phyloP scores from a whole-genome alignment of 129 eudicot species.

The Apium graveolens region DNA sequence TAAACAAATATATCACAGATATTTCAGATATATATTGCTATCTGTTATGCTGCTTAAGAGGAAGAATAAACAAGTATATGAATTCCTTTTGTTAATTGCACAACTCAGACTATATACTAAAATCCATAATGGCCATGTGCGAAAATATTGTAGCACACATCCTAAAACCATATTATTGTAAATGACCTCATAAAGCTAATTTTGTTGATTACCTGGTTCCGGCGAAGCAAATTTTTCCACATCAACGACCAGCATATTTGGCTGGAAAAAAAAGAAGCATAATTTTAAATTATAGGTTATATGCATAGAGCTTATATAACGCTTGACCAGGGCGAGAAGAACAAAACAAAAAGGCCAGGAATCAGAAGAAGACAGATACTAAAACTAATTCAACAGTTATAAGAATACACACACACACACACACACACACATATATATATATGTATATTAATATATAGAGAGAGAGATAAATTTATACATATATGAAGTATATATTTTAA shows the following conservation, averaged over 20 bases:
- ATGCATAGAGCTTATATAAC: not conserved
- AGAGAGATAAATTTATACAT: too few species aligned
- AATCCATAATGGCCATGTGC: not conserved
- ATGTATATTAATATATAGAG: too few species aligned
- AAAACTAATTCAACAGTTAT: too few species aligned
- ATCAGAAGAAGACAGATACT: not conserved
- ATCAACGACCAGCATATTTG: constrained; percentile 98
- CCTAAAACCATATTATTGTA: not conserved
- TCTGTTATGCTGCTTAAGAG: not conserved
- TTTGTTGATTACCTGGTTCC: constrained; percentile 40
- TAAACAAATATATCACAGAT: not conserved
- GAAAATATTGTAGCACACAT: too few species aligned
- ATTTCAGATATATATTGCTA: not conserved
- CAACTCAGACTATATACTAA: not conserved
- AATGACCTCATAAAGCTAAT: not conserved
- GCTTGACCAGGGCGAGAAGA: not conserved
- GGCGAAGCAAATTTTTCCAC: constrained; percentile 76
- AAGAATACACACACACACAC: too few species aligned
- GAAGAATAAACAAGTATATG: not conserved
- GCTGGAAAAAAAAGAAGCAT: constrained; percentile 39
- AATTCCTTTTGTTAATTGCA: not conserved
- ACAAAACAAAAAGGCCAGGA: not conserved
- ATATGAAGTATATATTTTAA: too few species aligned
- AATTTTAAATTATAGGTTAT: not conserved
- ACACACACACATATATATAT: too few species aligned